Conservation (phyloP, 306 rosid species). For the Lagenaria siceraria region DNA sequence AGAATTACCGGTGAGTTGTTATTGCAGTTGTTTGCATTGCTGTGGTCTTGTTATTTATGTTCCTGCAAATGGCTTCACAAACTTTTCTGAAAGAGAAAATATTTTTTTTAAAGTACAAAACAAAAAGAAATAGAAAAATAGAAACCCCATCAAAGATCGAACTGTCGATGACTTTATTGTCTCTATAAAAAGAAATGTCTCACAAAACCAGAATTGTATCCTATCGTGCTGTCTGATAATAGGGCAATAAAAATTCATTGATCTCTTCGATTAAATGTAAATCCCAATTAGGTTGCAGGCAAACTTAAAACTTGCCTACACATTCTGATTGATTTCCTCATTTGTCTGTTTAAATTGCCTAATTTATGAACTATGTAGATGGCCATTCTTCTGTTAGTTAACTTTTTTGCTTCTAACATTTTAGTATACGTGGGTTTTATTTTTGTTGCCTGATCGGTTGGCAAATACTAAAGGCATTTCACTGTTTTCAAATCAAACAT, state of each 20-base stretch:
- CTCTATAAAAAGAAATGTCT: not conserved
- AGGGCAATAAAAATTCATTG: not conserved
- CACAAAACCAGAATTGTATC: not conserved
- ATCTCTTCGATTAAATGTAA: not conserved
- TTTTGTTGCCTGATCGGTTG: not conserved
- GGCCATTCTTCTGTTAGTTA: not conserved
- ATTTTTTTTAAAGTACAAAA: not conserved
- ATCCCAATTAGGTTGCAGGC: not conserved
- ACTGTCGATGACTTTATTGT: not conserved
- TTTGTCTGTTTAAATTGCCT: not conserved
- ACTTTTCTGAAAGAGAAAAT: not conserved
- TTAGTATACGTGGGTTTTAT: not conserved
- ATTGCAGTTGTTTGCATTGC: conserved; percentile 9
- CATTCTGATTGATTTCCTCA: not conserved
- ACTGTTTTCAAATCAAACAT: not conserved
- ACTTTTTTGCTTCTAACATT: not conserved
- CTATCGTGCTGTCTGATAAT: not conserved
- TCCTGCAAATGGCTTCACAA: not conserved
- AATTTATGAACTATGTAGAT: not conserved
- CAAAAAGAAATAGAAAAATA: not conserved
- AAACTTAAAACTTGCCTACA: not conserved
- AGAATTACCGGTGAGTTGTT: conserved; percentile 77
- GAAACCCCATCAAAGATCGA: not conserved
- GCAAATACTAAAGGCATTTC: not conserved
- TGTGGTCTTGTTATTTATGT: not conserved